Base-by-base conservation (phyloP, 495 filamentous ascomycete species). In the Corynascus novoguineensis region DNA sequence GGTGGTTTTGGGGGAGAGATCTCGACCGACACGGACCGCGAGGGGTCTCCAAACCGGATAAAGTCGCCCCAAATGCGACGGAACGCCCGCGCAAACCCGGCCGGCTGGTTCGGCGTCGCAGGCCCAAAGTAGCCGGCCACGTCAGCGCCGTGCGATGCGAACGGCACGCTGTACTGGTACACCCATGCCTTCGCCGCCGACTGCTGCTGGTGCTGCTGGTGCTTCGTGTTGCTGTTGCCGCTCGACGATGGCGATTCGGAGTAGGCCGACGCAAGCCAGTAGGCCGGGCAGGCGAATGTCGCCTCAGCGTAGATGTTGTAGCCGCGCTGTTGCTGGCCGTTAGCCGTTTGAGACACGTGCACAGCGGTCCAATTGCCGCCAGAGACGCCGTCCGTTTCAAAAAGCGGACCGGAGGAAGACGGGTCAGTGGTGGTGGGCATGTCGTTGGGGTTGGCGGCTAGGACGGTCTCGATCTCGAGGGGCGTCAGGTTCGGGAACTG, bases 221-320 rank as follows among this genome's bases (percentile, higher is more conserved):
- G n/a, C n/a, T n/a, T n/a, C n/a, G n/a, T n/a, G n/a, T n/a, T n/a
- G n/a, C n/a, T n/a, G n/a, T n/a, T n/a, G n/a, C n/a, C n/a, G n/a
- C n/a, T n/a, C n/a, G n/a, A n/a, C n/a, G n/a, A n/a, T n/a, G n/a
- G n/a, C 21, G 11, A 64, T 58, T 48, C 29, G 4, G 59, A 53
- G 63, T 81, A 86, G 15, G 81, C 83, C 28, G 80, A 75, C 9
- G 81, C 82, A 34, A 86, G 71, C 83, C 82, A 88, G 64, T 84
- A 80, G 0, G 81, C 73, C 0, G 83, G 81, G 59, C 83, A 88
- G 59, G 74, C 71, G 51, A 87, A 86, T 7, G 75, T 81, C 12
- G 76, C 78, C 65, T 88, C 85, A 53, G 79, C 80, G 50, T 78
- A 81, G 51, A 86, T 71, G 64, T 83, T 82, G 71, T 79, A 67